phyloP scores from a whole-genome alignment of 192 early-diverging fungal genomes.

The Endogone sp. region DNA sequence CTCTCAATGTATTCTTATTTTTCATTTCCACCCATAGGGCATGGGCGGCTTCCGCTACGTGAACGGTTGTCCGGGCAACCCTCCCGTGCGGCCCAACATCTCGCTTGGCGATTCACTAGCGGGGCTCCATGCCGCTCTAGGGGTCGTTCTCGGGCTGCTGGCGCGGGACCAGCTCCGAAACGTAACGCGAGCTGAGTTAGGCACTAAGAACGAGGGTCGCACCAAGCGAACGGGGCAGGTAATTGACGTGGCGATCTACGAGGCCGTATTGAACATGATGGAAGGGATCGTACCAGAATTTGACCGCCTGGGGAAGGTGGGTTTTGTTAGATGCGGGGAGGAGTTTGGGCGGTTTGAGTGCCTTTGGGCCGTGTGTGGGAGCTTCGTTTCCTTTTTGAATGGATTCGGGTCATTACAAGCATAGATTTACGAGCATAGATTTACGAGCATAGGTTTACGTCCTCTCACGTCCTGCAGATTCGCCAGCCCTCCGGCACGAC shows the following conservation, averaged over 20 bases:
- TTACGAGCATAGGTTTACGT: not conserved
- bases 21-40: slow-evolving; percentile 17
- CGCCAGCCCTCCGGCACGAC: slow-evolving; percentile 48
- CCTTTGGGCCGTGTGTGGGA: too few relatives aligned
- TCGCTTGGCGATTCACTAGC: slow-evolving; percentile 47
- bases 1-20: slow-evolving; percentile 2
- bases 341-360: too few relatives aligned
- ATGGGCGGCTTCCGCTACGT: slow-evolving; percentile 41
- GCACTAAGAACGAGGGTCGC: slow-evolving; percentile 24
- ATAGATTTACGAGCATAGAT: not conserved
- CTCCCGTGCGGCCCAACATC: slow-evolving; percentile 48
- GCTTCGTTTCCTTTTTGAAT: too few relatives aligned
- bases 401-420: too few relatives aligned
- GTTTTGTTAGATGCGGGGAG: not conserved
- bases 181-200: too few relatives aligned
- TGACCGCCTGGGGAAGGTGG: slow-evolving; percentile 39
- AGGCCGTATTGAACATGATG: slow-evolving; percentile 45
- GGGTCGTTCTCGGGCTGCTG: slow-evolving; percentile 29
- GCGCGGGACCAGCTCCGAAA: slow-evolving; percentile 6
- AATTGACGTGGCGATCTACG: slow-evolving; percentile 48
- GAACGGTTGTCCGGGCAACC: slow-evolving; percentile 33
- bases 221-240: slow-evolving; percentile 33
- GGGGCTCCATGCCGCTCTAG: slow-evolving; percentile 43
- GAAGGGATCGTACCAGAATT: slow-evolving; percentile 45
- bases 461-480: slow-evolving; percentile 13